Evolutionary conservation across 139 green algal species (phyloP), one percentile per base, ranked within the genome.

Genomic region (Chlorella sp.): DNA sequence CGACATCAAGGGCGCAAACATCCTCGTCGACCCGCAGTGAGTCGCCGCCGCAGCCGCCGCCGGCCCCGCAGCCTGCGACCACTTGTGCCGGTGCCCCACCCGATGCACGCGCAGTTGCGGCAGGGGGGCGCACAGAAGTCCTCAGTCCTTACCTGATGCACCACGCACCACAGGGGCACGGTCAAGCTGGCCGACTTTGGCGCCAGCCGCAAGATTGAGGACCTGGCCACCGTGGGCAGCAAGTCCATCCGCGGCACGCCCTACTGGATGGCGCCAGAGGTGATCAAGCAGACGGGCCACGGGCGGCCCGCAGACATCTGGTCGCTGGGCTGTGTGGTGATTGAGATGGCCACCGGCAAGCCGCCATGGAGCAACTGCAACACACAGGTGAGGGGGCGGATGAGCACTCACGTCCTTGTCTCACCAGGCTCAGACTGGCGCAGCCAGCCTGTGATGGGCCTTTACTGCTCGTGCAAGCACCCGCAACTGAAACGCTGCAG

Each of bases 211-310:
- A 89, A 93, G 82, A 93, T 98, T 42, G 93, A 94, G 83, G 82
- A 95, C 74, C 83, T 98, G 34, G 93, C 93, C 32, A 97, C 89
- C 10, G 77, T 95, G 31, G 90, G 88, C 4, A 87, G 75, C 75
- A 94, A 94, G 67, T 93, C 85, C 49, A 93, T 98, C 55, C 92
- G 92, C 62, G 95, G 95, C 62, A 98, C 95, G 3, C 90, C 93
- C 10, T 96, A 97, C 86, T 99, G 95, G 95, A 99, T 99, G 95
- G 95, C 95, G 0, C 95, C 95, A 14, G 95, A 99, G 85, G 91
- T 98, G 6, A 98, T 99, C 86, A 96, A 90, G 75, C 85, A 90
- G 77, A 86, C 76, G 26, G 86, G 91, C 29, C 87, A 94, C 59
- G 90, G 90, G 23, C 78, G 91, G 14, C 85, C 88, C 29, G 95